A percentile compares a stretch with the other conserved stretches of the same genome.
phyloP scores from a whole-genome alignment of 2,329 filamentous ascomycete species.

The Pseudopyrenochaeta lycopersici region DNA sequence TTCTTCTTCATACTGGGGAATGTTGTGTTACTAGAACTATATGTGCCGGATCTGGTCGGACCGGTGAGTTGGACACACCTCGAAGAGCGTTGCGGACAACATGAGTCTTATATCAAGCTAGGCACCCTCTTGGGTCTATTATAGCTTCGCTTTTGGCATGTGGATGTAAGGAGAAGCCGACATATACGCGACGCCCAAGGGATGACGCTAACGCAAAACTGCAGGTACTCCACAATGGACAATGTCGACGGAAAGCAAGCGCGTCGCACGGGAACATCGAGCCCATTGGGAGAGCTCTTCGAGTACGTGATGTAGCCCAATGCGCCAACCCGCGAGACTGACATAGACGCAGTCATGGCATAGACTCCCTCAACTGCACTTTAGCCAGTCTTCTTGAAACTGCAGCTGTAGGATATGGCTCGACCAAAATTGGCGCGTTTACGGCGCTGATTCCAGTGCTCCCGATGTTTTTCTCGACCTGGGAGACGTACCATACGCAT shows the following conservation, averaged over 20 bases:
- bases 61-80: conserved; percentile 67
- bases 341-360: conserved; percentile 73
- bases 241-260: conserved; percentile 99
- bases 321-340: conserved; percentile 32
- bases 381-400: conserved; percentile 90
- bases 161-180: conserved; percentile 74
- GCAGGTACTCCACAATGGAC: conserved; percentile 90
- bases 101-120: conserved; percentile 49
- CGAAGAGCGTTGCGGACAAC: neutral
- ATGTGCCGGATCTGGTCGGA: conserved; percentile 88
- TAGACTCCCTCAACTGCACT: conserved; percentile 97
- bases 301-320: conserved; percentile 65
- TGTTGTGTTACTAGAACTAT: conserved; percentile 76
- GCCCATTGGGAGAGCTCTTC: conserved; percentile 93
- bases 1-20: conserved; percentile 95
- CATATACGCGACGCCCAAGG: neutral
- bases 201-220: conserved; percentile 19
- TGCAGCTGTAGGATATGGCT: conserved; percentile 90
- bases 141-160: conserved; percentile 91
- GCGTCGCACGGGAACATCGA: conserved; percentile 91
- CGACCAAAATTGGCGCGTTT: conserved; percentile 84
- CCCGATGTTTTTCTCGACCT: conserved; percentile 99
- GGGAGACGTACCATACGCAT: conserved; percentile 99
- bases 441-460: conserved; percentile 90
- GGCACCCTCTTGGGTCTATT: conserved; percentile 92